Base-by-base conservation (phyloP, 192 early-diverging fungal genomes). In the Podochytrium sp. region DNA sequence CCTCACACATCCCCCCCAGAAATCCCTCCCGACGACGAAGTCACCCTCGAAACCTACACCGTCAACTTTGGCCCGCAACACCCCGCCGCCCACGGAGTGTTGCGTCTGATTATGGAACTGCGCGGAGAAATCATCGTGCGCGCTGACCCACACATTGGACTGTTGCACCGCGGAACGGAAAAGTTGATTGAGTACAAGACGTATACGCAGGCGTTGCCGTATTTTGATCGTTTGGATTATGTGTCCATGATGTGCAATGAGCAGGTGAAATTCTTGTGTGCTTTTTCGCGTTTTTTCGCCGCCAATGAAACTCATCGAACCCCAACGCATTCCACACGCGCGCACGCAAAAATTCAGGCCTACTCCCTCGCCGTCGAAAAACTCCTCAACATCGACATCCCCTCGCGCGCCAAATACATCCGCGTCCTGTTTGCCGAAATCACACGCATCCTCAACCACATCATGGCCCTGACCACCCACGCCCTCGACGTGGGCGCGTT, bases 41-140 rank as follows among this genome's bases (percentile, higher is more conserved):
- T 81, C 25, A 76, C 40, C 3, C 68, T 93, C 35, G 90, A 92
- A 75, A 90, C 89, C 50, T 99, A 92, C 84, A 99, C 97, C 41
- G 88, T 99, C 83, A 99, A 99, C 87, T 99, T 99, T 85, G 97
- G 97, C 40, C 97, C 97, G 29, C 97, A 99, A 85, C 97, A 99
- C 85, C 97, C 97, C 25, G 97, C 97, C 33, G 97, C 97, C 47
- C 97, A 99, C 92, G 94, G 93, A 41, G 94, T 97, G 71, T 81
- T 95, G 78, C 92, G 95, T 65, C 77, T 99, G 79, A 96, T 99
- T 81, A 76, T 97, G 70, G 96, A 98, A 79, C 84, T 99, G 60
- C 86, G 91, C 65, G 97, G 96, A 39, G 96, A 98, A 79, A 87
- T 92, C 68, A 91, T 99, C 59, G 78, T 96, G 14, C 87, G 94